Evolutionary conservation across 192 early-diverging fungal genomes (phyloP), one percentile per base, ranked within the genome.

Genomic region (Coemansia sp.): DNA sequence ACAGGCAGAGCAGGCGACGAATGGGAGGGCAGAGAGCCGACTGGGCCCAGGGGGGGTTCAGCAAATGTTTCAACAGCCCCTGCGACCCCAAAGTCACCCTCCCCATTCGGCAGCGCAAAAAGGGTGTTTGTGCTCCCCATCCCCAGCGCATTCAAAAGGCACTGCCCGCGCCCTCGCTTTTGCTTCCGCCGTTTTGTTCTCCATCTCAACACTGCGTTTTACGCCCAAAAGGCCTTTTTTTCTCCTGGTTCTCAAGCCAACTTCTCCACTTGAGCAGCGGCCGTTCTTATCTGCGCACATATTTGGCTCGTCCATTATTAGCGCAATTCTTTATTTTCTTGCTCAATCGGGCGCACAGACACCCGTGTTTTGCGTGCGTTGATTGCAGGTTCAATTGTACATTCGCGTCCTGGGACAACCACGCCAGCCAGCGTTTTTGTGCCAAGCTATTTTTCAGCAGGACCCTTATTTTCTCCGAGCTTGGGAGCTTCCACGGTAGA

Each of bases 41-140:
- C 32, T 59, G 19, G 57, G 41, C 43, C 25, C 32, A 49, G 65
- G 50, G 56, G 32, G 72, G 66, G 72, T 69, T 75, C 41, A 69
- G 57, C 65, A 45, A 62, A 67, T 75, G 72, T 75, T 75, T 75
- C 63, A 75, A 64, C 72, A 66, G 57, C 72, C 62, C 65, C 41
- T 21, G 51, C 65, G 59, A 65, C 60, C 56, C 61, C 66, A 22
- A 57, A 64, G 38, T 60, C 65, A 67, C 65, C 59, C 45, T 49
- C 57, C 65, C 55, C 67, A 39, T 57, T 67, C 51, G 47, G 47
- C 60, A 51, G n/a, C n/a, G n/a, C 47, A 62, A 62, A 57, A 37
- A 32, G 41, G 55, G 55, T 32, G 25, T 55, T 57, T 57, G 29
- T 43, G 41, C 41, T 43, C 41, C 41, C 41, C 41, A 43, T 59